Conservation (phyloP, 306 rosid species). For the Neltuma alba region DNA sequence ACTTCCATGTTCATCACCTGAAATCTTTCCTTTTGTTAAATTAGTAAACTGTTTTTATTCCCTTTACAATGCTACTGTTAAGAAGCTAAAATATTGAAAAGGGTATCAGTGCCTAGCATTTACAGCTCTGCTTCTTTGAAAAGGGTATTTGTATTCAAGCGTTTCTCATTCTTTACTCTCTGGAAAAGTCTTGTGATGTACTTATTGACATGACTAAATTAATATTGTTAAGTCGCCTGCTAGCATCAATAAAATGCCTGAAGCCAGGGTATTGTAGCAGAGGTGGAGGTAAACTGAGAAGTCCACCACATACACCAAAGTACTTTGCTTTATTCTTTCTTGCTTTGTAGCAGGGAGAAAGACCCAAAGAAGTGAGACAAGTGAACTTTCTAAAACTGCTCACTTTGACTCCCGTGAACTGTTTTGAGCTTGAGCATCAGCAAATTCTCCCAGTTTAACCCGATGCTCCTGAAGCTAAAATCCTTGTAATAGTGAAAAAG, state of each 20-base stretch:
- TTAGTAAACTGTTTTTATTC: background rate
- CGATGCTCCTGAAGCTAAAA: conserved; percentile 5
- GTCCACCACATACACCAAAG: background rate
- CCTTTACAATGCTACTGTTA: conserved; percentile 6
- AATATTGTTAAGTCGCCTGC: conserved; percentile 17
- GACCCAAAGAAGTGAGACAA: background rate
- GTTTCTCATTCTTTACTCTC: background rate
- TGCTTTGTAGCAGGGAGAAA: conserved; percentile 15
- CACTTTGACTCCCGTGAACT: conserved; percentile 30
- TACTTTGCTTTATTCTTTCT: background rate
- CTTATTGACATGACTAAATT: conserved; percentile 18
- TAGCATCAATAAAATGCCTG: conserved; percentile 20
- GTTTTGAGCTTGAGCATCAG: conserved; percentile 14
- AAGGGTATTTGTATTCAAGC: conserved; percentile 4
- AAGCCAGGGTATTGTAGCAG: background rate
- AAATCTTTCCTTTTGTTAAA: conserved; percentile 1
- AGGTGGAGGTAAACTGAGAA: background rate
- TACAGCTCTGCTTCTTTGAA: conserved; percentile 24
- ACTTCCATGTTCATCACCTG: conserved; percentile 28
- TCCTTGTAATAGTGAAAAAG: background rate
- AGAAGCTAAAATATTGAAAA: conserved; percentile 21
- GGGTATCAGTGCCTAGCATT: conserved; percentile 10
- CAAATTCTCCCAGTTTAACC: background rate
- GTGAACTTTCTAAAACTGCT: background rate
- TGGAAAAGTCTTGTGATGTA: conserved; percentile 25